Base-by-base conservation (phyloP, 2,329 filamentous ascomycete species). In the Cadophora sp. region DNA sequence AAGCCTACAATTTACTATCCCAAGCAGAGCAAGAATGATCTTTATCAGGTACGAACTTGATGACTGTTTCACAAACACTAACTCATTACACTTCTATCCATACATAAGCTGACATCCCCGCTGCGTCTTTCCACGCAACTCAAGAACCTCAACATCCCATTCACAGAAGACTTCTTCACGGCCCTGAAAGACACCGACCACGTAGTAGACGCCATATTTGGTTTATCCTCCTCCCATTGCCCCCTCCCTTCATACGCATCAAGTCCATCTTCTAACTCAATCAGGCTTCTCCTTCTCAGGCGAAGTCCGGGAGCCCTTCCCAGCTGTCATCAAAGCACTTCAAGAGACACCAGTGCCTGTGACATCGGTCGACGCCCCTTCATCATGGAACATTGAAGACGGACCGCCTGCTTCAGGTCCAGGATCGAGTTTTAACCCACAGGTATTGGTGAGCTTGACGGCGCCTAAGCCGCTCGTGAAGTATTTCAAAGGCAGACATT, bases 121-220 rank as follows among this genome's bases (percentile, higher is more conserved):
- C 76, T 95, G 89, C 92, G 95, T 62, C 87, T 98, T 51, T 85
- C 89, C 72, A 96, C 89, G 72, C 96, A 99, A 81, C 88, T 98
- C 8, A 87, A 91, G 75, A 91, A 95, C 77, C 88, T 98, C 65
- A 85, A 90, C 12, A 84, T 99, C 31, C 92, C 92, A 0, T 97
- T 98, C 79, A 90, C 91, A 19, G 86, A 92, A 19, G 92, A 97
- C 79, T 97, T 98, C 75, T 78, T 84, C 1, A 74, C 81, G 5
- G 90, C 92, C 5, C 79, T 97, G 7, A 80, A 83, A 56, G 84
- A 88, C 64, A 86, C 91, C 1, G 91, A 97, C 77, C 92, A 97
- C 73, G 82, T 99, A 64, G 84, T 99, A 68, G 96, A 99, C 80
- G 93, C 96, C 11, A 93, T 99, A 70, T 99, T 99, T 77, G 94